phyloP scores from a whole-genome alignment of 768 basidiomycete genomes.

The Clathrus columnatus region DNA sequence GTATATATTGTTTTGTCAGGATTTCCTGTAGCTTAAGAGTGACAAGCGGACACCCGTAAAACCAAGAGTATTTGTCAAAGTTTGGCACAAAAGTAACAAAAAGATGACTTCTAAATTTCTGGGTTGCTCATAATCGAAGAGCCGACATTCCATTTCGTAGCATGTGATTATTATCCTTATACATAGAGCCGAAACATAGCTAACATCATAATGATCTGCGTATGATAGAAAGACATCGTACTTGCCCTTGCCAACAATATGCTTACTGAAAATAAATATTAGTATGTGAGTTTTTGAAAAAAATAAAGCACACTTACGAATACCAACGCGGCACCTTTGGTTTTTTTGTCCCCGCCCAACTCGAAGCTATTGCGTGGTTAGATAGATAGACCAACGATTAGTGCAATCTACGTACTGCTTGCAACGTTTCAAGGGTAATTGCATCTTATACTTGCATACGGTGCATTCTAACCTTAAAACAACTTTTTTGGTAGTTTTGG shows the following conservation, averaged over 20 bases:
- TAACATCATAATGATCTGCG: not conserved
- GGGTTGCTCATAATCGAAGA: too few relatives aligned
- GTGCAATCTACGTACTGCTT: constrained; percentile 98
- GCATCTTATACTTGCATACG: constrained; percentile 98
- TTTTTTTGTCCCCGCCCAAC: constrained; percentile 99
- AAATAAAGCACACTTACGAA: constrained; percentile 55
- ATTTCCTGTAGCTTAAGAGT: too few relatives aligned
- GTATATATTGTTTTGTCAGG: too few relatives aligned
- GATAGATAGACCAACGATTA: not conserved
- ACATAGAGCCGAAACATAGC: not conserved
- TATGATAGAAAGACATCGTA: not conserved
- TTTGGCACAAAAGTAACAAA: too few relatives aligned
- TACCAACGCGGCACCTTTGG: constrained; percentile 90
- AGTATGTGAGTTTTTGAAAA: not conserved
- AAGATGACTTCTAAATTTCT: too few relatives aligned
- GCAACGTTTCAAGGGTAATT: constrained; percentile 94
- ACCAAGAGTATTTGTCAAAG: too few relatives aligned
- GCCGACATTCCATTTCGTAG: too few relatives aligned
- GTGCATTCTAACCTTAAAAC: constrained; percentile 97
- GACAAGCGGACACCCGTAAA: too few relatives aligned
- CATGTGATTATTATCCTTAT: too few relatives aligned
- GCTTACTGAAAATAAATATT: not conserved
- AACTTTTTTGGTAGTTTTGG: constrained; percentile 99
- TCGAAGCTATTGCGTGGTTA: too few relatives aligned
- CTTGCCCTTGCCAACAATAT: not conserved